Evolutionary conservation across 805 yeast genomes (phyloP).

Genomic region (Kuraishia ogatae): DNA sequence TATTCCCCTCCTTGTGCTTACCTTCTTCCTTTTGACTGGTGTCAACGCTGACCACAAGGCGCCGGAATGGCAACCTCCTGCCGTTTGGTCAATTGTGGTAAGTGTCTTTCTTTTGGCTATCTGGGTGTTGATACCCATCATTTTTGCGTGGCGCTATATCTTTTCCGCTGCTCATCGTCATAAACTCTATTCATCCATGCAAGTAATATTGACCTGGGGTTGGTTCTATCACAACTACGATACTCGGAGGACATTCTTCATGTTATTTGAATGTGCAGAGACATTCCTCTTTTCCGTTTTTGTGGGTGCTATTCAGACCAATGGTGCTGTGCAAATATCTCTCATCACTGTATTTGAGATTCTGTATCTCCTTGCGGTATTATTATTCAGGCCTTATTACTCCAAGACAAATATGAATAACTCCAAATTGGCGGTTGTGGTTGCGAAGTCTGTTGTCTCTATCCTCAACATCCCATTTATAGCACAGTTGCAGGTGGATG

Average conservation of each 20-base stretch:
- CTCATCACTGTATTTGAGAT: constrained; percentile 28
- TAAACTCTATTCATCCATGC: constrained; percentile 37
- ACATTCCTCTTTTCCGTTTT: constrained; percentile 28
- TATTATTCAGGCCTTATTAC: constrained; percentile 22
- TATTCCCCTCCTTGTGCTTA: constrained; percentile 33
- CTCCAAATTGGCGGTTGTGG: constrained; percentile 24
- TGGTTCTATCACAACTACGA: constrained; percentile 32
- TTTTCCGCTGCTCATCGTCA: constrained; percentile 9
- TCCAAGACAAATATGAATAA: constrained; percentile 22
- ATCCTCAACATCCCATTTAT: constrained; percentile 36
- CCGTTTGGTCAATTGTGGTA: constrained; percentile 18
- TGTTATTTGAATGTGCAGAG: constrained; percentile 25
- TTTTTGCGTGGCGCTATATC: constrained; percentile 25
- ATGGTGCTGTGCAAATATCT: constrained; percentile 36
- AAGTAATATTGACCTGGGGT: constrained; percentile 38
- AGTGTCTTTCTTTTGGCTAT: constrained; percentile 25
- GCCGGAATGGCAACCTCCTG: constrained; percentile 9
- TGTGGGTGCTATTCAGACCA: constrained; percentile 33
- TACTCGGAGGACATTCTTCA: constrained; percentile 31
- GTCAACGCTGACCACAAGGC: background rate
- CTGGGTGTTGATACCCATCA: constrained; percentile 24
- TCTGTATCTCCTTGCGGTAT: constrained; percentile 15
- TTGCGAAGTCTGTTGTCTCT: constrained; percentile 30
- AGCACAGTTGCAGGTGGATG: constrained; percentile 24
- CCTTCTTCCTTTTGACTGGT: constrained; percentile 16